Conservation (phyloP, 768 basidiomycete genomes). For the Agrocybe praecox region DNA sequence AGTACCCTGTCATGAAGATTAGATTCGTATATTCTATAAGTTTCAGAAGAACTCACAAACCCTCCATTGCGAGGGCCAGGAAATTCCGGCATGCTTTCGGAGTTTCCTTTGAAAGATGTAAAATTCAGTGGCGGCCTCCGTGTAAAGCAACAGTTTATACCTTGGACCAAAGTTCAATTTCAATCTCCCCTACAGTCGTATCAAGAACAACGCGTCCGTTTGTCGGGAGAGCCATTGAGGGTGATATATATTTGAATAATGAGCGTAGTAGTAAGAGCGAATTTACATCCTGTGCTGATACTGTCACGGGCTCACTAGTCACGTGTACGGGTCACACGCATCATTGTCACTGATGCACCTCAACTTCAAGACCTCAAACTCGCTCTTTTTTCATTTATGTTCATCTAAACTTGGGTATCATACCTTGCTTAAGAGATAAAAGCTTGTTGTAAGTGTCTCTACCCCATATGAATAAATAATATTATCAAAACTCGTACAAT, state of each 20-base stretch:
- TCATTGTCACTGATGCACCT: too few species aligned
- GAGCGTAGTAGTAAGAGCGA: too few species aligned
- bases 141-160: constrained; percentile 34
- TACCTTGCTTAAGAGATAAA: too few species aligned
- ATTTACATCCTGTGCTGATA: too few species aligned
- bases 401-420: too few species aligned
- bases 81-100: constrained; percentile 95
- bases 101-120: constrained; percentile 62
- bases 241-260: background rate
- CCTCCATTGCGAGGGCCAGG: constrained; percentile 86
- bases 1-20: constrained; percentile 69
- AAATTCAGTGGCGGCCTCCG: background rate
- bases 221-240: constrained; percentile 83
- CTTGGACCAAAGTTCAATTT: constrained; percentile 94
- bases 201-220: constrained; percentile 85
- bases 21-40: background rate
- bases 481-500: too few species aligned
- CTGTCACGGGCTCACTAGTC: too few species aligned
- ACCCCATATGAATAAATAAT: too few species aligned
- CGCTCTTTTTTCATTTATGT: too few species aligned
- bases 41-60: constrained; percentile 45
- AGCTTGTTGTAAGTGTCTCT: too few species aligned
- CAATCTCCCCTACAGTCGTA: constrained; percentile 86
- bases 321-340: too few species aligned
- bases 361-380: too few species aligned